Evolutionary conservation across 768 basidiomycete genomes (phyloP), one percentile per base, ranked within the genome.

Genomic region (Omphalotus guepiniiformis): DNA sequence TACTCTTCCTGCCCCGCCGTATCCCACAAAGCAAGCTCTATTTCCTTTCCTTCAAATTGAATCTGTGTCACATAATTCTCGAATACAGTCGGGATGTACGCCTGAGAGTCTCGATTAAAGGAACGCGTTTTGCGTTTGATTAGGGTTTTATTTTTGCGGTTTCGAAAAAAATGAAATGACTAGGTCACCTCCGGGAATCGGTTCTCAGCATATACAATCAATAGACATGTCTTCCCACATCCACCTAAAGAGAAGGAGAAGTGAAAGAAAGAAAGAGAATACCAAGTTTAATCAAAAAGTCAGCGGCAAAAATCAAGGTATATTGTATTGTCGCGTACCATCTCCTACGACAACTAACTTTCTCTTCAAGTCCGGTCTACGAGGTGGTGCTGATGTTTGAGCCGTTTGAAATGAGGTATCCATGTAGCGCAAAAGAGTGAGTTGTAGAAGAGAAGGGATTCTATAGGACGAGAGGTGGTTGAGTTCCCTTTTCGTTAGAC

Each of bases 1-100:
- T 96, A 97, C 70, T 97, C 93, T 68, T 97, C 93, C 64, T 96
- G 93, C 22, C 93, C 93, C 1, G 93, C 93, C 1, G 93, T 97
- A 67, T 97, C 93, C 93, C 95, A 99, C 15, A 99, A 75, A n/a
- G 96, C 95, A 35, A 99, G 79, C 60, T 96, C 92, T 52, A 99
- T 83, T 16, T 88, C 72, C 67, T 93, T 93, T 47, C 86, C 84
- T 21, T 94, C 92, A 58, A 86, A 91, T 40, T 81, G 73, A 29
- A 93, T 86, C 53, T 88, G 83, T 11, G 88, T 91, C 47, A 92
- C 88, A 59, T 93, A 93, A 75, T 92, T 93, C 66, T 94, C 92
- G 63, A 94, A 94, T 8, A 94, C 92, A 18, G 92, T 93, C 25
- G 92, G 93, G 57, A 93, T 84, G 65, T 94, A 93, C 26, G 89